Conservation (phyloP, 2,329 filamentous ascomycete species). For the Calonectria pseudoreteaudii region DNA sequence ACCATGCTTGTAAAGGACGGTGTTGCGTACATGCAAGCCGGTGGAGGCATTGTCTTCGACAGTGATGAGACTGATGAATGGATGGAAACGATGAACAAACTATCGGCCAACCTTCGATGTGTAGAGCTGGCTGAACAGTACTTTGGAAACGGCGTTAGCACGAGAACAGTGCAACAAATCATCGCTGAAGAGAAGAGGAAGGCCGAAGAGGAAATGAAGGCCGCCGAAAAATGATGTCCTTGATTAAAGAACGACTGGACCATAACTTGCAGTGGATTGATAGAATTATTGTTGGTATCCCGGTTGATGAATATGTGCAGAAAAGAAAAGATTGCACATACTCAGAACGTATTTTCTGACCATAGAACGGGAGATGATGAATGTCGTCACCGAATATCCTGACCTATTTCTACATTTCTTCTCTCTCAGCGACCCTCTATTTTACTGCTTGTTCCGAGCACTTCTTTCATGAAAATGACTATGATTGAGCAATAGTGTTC, state of each 20-base stretch:
- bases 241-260: background rate
- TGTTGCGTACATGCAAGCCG: conserved; percentile 89
- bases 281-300: background rate
- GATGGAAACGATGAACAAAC: conserved; percentile 95
- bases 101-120: conserved; percentile 62
- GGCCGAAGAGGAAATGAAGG: conserved; percentile 42
- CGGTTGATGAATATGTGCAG: background rate
- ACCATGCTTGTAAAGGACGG: conserved; percentile 97
- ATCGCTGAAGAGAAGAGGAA: conserved; percentile 42
- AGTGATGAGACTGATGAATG: conserved; percentile 93
- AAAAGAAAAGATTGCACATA: background rate
- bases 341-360: background rate
- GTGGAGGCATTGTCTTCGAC: conserved; percentile 94
- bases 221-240: conserved; percentile 20
- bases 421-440: background rate
- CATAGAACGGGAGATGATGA: background rate
- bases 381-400: background rate
- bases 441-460: background rate
- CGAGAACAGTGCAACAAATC: conserved; percentile 43
- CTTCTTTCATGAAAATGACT: background rate
- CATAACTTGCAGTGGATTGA: background rate
- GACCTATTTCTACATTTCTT: background rate
- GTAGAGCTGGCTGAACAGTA: conserved; percentile 43
- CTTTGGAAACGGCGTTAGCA: conserved; percentile 40
- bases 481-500: background rate